A percentile compares a stretch with the other conserved stretches of the same genome.
phyloP scores from a whole-genome alignment of 2,329 filamentous ascomycete species.

The Xylariales sp. region DNA sequence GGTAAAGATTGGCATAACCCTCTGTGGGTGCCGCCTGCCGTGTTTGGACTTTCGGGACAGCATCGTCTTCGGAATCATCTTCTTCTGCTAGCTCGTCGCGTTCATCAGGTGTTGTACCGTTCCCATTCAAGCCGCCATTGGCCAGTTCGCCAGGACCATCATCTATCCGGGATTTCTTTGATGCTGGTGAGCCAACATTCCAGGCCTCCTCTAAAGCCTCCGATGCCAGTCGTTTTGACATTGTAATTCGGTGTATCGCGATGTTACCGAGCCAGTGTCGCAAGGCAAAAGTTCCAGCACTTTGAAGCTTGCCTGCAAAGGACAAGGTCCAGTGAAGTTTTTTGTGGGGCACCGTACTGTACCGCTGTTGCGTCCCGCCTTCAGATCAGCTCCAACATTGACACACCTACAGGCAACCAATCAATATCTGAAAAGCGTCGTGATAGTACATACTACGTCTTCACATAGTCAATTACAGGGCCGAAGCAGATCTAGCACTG shows the following conservation, averaged over 20 bases:
- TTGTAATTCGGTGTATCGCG: constrained; percentile 14
- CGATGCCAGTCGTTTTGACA: constrained; percentile 55
- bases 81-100: constrained; percentile 32
- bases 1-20: constrained; percentile 92
- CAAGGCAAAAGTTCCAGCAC: constrained; percentile 1
- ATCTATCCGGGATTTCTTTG: constrained; percentile 52
- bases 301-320: neutral
- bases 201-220: constrained; percentile 55
- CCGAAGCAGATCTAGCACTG: no score
- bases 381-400: no score
- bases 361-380: no score
- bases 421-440: no score
- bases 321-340: neutral
- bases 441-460: no score
- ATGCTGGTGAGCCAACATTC: constrained; percentile 51
- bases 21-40: constrained; percentile 75
- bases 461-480: no score
- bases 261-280: neutral
- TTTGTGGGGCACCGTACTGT: neutral
- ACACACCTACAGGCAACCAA: no score
- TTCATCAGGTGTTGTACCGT: constrained; percentile 22
- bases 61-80: constrained; percentile 35
- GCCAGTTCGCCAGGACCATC: constrained; percentile 29
- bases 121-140: constrained; percentile 14
- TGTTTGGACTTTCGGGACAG: constrained; percentile 38